Base-by-base conservation (phyloP, 192 early-diverging fungal species). In the Radiomyces spectabilis region DNA sequence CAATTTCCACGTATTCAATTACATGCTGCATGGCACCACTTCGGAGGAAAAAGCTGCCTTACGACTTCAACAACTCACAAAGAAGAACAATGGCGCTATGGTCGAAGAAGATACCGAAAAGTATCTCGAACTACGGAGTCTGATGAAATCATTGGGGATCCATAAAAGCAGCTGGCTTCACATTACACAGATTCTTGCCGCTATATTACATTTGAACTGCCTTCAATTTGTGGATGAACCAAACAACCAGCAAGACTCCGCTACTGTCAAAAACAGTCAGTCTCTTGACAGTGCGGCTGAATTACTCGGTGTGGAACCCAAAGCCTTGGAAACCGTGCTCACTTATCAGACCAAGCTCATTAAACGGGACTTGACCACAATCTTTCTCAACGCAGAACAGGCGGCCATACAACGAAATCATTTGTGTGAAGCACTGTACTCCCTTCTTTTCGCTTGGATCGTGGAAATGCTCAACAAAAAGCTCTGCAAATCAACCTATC, bases 1-100 rank as follows among this genome's bases (percentile, higher is more conserved):
- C 50, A 92, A 83, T 69, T 99, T 93, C 75, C 89, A 97, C 58
- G 83, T 97, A 24, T 93, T 99, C 64, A 92, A 97, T 75, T 89
- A 93, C 58, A 68, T 99, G 19, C 78, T 96, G 5, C 80, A 88
- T 29, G 97, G 95, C 10, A 74, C 78, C 1, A 78, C 77, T 31
- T 54, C 68, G 21, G 82, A 89, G 46, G 92, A 95, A 71, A 87
- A 81, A 55, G 48, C 79, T 21, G 68, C 80, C 53, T 81, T 86
- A 49, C 81, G 82, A 8, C 13, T 35, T 5, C n/a, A n/a, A n/a
- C n/a, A n/a, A n/a, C n/a, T n/a, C n/a, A n/a, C n/a, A n/a, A n/a
- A n/a, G n/a, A 46, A 3, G 58, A 56, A 74, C 54, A 50, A 53
- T 24, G 65, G 72, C 38, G 13, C 30, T 2, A 13, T 57, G 10